Conservation (phyloP, 768 basidiomycete species). For the Rickenella mellea region DNA sequence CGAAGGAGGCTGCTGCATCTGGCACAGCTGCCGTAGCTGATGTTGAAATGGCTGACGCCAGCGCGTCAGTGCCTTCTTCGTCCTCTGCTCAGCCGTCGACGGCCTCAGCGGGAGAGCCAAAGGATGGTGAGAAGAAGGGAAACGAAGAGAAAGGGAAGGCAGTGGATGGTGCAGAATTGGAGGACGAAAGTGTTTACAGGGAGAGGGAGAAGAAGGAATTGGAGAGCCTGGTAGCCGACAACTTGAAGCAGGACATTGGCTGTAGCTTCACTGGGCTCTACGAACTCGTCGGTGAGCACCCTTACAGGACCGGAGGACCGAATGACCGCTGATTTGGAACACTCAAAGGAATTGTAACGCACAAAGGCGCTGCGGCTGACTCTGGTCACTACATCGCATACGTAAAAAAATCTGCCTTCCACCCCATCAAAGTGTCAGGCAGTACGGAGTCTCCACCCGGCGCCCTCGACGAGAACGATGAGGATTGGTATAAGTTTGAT, state of each 20-base stretch:
- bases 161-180: slow-evolving; percentile 35
- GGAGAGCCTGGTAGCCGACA: slow-evolving; percentile 50
- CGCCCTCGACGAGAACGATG: slow-evolving; percentile 45
- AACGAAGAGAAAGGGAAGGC: slow-evolving; percentile 17
- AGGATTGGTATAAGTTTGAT: slow-evolving; percentile 95
- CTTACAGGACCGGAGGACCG: not conserved
- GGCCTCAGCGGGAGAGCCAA: slow-evolving; percentile 11
- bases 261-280: slow-evolving; percentile 76
- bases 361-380: slow-evolving; percentile 94
- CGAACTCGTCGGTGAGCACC: slow-evolving; percentile 73
- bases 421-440: slow-evolving; percentile 16
- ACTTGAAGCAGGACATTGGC: slow-evolving; percentile 59
- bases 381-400: slow-evolving; percentile 94
- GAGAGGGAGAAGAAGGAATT: slow-evolving; percentile 58
- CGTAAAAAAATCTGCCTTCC: slow-evolving; percentile 70
- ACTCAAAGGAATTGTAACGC: slow-evolving; percentile 76
- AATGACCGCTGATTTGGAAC: slow-evolving; percentile 1
- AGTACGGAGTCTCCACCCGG: slow-evolving; percentile 5
- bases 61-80: slow-evolving; percentile 12
- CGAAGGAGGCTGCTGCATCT: slow-evolving; percentile 16
- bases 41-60: slow-evolving; percentile 39
- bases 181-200: slow-evolving; percentile 58
- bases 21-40: slow-evolving; percentile 26
- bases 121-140: slow-evolving; percentile 17
- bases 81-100: slow-evolving; percentile 14